Base-by-base conservation (phyloP, 2,329 filamentous ascomycete genomes). In the Cytospora schulzeri region DNA sequence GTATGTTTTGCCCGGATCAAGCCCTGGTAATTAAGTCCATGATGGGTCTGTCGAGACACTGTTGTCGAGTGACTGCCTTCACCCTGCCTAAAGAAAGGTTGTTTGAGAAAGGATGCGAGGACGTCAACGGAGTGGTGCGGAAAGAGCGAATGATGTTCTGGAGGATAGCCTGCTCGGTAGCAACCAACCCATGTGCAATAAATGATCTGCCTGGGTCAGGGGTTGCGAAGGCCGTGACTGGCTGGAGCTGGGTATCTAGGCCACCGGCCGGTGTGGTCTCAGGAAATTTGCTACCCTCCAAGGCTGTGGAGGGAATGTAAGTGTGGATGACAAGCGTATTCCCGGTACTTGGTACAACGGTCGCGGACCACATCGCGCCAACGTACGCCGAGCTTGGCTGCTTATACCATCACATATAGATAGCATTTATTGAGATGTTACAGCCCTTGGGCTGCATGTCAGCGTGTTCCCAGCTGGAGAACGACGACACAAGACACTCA, bases 221-320 rank as follows among this genome's bases (percentile, higher is more conserved):
- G 62, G 62, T 60, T 66, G 65, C 54, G 38, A 14, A 60, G 62
- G 41, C 53, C 48, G 48, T 64, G 35, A 66, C 53, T 62, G 62
- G 57, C 33, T 62, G 53, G 11, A 48, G 41, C 35, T 14, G 62
- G 35, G 48, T 38, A 60, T 50, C 29, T 8, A 38, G 62, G 57
- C 62, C 29, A 41, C 29, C 61, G 50, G 57, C 57, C 53, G 57
- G 57, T 64, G 48, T 58, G 57, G 55, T 55, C 29, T 33, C n/a
- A 57, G 53, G 57, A 59, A 48, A 64, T 62, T 62, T 52, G 62
- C 57, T 56, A 62, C 62, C 54, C 59, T 63, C 53, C 52, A 38
- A 57, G 48, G 62, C 54, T 35, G 55, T 60, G 52, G 57, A 60
- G 53, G 61, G 48, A 60, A 55, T 53, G 38, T 29, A 60, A 28